phyloP scores from a whole-genome alignment of 2,329 filamentous ascomycete genomes.

The Neofusicoccum kwambonambiense region DNA sequence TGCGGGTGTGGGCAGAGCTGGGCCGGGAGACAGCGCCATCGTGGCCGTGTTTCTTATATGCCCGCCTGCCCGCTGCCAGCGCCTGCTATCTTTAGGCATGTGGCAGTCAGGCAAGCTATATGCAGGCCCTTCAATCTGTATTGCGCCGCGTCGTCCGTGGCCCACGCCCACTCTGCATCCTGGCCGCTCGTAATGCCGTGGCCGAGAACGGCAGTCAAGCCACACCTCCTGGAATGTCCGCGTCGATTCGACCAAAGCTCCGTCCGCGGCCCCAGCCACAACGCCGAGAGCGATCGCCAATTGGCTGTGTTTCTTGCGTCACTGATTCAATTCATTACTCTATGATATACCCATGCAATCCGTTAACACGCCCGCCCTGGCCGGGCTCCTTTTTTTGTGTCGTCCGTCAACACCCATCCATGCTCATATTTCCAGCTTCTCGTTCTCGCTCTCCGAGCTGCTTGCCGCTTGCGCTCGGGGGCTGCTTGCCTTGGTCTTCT shows the following conservation, averaged over 20 bases:
- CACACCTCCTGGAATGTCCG: not conserved
- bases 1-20: not conserved
- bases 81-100: not conserved
- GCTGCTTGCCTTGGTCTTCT: constrained; percentile 23
- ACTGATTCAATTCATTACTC: constrained; percentile 15
- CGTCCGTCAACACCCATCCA: not conserved
- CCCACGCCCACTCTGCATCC: not conserved
- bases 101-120: not conserved
- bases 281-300: not conserved
- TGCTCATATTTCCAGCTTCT: constrained; percentile 13
- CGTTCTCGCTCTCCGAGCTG: constrained; percentile 20
- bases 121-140: constrained; percentile 8
- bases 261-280: constrained; percentile 3
- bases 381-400: not conserved
- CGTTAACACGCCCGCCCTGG: not conserved
- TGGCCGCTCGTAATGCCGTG: not conserved
- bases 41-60: not conserved
- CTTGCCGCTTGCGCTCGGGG: constrained; percentile 1
- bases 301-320: constrained; percentile 9
- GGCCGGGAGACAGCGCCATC: not conserved
- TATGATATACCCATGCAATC: constrained; percentile 2
- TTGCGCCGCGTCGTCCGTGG: not conserved
- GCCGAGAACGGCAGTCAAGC: constrained; percentile 6
- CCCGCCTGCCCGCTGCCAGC: not conserved
- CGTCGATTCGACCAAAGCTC: not conserved